Conservation (phyloP, 208 protist genomes). For the Novymonas esmeraldas region DNA sequence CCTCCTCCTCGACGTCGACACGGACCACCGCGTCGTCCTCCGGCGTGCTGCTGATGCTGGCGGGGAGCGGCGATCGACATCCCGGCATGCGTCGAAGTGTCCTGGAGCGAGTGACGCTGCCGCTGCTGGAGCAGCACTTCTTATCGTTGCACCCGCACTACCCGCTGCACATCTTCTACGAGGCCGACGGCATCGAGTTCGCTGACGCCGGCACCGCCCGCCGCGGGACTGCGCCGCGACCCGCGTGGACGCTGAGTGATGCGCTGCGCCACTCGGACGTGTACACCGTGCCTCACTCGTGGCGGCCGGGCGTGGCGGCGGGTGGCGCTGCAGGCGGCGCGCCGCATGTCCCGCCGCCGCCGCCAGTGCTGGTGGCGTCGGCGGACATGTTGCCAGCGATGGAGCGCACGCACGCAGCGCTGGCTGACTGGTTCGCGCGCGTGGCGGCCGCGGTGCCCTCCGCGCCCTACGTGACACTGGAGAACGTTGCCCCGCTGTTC, state of each 20-base stretch:
- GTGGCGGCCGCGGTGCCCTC: slow-evolving; percentile 10
- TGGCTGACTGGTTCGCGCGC: neutral
- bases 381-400: neutral
- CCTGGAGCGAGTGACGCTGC: slow-evolving; percentile 8
- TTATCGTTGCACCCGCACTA: slow-evolving; percentile 6
- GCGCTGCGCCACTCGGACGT: slow-evolving; percentile 20
- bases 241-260: slow-evolving; percentile 8
- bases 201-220: neutral
- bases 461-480: slow-evolving; percentile 24
- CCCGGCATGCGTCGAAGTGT: neutral
- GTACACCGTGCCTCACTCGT: slow-evolving; percentile 6
- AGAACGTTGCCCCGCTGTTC: slow-evolving; percentile 18
- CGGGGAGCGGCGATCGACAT: slow-evolving; percentile 1
- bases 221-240: neutral
- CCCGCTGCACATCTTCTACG: slow-evolving; percentile 25
- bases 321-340: too few relatives aligned
- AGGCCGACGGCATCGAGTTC: neutral
- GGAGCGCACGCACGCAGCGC: neutral
- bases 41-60: slow-evolving; percentile 15
- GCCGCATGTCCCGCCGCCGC: slow-evolving; percentile 3
- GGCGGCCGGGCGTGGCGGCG: too few relatives aligned
- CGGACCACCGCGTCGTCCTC: neutral
- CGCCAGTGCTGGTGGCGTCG: slow-evolving; percentile 9
- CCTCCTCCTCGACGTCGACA: neutral
- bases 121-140: slow-evolving; percentile 17